phyloP scores from a whole-genome alignment of 805 yeast genomes.

The Debaryomyces maramus region DNA sequence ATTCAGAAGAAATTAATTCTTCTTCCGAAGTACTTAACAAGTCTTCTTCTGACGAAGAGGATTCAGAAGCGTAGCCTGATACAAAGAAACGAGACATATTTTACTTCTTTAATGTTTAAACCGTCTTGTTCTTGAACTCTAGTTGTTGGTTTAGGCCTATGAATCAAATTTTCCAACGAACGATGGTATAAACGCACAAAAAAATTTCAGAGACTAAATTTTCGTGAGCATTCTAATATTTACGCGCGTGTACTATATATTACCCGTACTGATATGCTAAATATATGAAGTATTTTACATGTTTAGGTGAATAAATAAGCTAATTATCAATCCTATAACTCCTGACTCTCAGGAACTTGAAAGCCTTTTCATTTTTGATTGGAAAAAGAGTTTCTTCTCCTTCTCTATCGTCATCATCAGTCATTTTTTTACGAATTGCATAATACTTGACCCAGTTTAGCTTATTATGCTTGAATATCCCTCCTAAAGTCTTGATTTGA shows the following conservation, averaged over 20 bases:
- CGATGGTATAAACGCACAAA: conserved; percentile 20
- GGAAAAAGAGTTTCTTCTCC: conserved; percentile 51
- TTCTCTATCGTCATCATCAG: conserved; percentile 47
- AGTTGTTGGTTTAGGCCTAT: not conserved
- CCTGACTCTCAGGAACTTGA: conserved; percentile 68
- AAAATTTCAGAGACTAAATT: conserved; percentile 13
- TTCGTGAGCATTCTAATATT: conserved; percentile 6
- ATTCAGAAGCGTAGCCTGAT: conserved; percentile 57
- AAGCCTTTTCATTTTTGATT: conserved; percentile 72
- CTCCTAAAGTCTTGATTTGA: conserved; percentile 59
- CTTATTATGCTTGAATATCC: conserved; percentile 60
- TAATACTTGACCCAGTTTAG: conserved; percentile 70
- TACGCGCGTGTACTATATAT: conserved; percentile 11
- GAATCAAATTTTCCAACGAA: conserved; percentile 27
- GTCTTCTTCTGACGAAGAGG: conserved; percentile 53
- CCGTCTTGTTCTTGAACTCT: conserved; percentile 1
- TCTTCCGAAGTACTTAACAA: conserved; percentile 60
- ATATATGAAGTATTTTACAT: not conserved
- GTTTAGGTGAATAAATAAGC: not conserved
- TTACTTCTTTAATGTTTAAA: conserved; percentile 2
- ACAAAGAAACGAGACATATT: conserved; percentile 90
- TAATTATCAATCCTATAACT: conserved; percentile 24
- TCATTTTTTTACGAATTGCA: conserved; percentile 46
- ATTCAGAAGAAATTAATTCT: conserved; percentile 48
- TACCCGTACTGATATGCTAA: not conserved